Base-by-base conservation (phyloP, 148 eudicot species). In the Cornus controversa region DNA sequence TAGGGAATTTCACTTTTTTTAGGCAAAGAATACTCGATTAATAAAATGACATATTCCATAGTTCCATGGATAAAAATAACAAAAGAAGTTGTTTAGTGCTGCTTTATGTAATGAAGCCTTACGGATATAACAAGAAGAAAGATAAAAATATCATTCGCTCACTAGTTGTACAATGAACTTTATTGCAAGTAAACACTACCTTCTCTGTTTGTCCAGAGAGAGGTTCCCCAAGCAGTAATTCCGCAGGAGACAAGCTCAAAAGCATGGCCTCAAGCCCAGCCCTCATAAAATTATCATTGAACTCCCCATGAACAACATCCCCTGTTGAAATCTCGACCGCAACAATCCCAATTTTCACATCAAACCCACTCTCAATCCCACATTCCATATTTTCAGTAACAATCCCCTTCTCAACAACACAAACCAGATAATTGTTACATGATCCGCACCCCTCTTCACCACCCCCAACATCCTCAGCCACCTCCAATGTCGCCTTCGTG, bases 401-500 rank as follows among this genome's bases (percentile, higher is more conserved):
- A 58, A 70, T 63, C 58, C 78, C 84, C 28, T 77, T 80, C 87
- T 95, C 99, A 77, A 93, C 94, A 65, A 96, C 98, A 87, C 93
- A 91, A 81, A 90, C 77, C 85, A 96, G 79, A 71, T 93, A 93
- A 80, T 88, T 91, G 84, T 74, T 93, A 78, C 89, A 74, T 22
- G 87, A 80, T 53, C 92, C 91, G 77, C 89, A 93, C 68, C 90
- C 90, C 68, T 91, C 97, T 24, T 93, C 96, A 34, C 85, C 86
- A 66, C 90, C 93, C 22, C 96, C 99, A 75, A 93, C 82, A 77
- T 87, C 92, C 84, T 89, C 93, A 0, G 87, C 90, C 16, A 97
- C 98, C 85, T 96, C 99, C 66, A 96, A 82, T 0, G 99, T 96
- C 1, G 99, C 99, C 87, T 91, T 96, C 4, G 98, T 93, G 81